These are phyloP conservation scores for Lotmaria passim DNA, from an alignment of 208 protist species.

Conservation along the genomic window DNA sequence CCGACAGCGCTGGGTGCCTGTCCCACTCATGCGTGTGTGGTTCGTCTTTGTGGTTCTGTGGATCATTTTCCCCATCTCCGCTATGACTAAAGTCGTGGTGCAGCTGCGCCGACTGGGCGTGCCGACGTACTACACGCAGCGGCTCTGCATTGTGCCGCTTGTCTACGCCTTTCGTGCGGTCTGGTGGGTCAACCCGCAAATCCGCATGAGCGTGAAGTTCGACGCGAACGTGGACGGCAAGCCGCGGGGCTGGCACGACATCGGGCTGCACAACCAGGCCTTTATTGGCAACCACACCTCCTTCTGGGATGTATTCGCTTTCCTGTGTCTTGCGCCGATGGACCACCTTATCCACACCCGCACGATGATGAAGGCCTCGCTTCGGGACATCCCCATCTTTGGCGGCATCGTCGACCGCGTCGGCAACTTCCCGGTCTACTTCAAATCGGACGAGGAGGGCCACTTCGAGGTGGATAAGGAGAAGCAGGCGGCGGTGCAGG, in stretches of 20 bases:
- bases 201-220: conserved; percentile 38
- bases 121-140: conserved; percentile 27
- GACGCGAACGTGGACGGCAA: conserved; percentile 21
- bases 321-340: conserved; percentile 40
- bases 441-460: conserved; percentile 62
- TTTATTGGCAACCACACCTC: conserved; percentile 69
- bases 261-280: conserved; percentile 21
- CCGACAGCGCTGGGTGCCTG: conserved; percentile 31
- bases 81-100: conserved; percentile 33
- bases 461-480: conserved; percentile 77
- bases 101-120: conserved; percentile 38
- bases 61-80: conserved; percentile 38
- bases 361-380: conserved; percentile 60
- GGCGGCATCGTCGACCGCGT: conserved; percentile 58
- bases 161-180: conserved; percentile 40
- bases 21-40: conserved; percentile 46
- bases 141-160: conserved; percentile 38
- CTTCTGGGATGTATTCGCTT: conserved; percentile 63
- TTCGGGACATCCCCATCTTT: conserved; percentile 60
- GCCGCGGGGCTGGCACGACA: conserved; percentile 14
- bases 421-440: conserved; percentile 84
- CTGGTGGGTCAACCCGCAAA: conserved; percentile 49
- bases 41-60: conserved; percentile 38
- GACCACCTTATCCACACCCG: conserved; percentile 39
- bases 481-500: conserved; percentile 55